These are phyloP conservation scores for Erodium trifolium DNA, from an alignment of 441 rosid species.

Conservation along the genomic window DNA sequence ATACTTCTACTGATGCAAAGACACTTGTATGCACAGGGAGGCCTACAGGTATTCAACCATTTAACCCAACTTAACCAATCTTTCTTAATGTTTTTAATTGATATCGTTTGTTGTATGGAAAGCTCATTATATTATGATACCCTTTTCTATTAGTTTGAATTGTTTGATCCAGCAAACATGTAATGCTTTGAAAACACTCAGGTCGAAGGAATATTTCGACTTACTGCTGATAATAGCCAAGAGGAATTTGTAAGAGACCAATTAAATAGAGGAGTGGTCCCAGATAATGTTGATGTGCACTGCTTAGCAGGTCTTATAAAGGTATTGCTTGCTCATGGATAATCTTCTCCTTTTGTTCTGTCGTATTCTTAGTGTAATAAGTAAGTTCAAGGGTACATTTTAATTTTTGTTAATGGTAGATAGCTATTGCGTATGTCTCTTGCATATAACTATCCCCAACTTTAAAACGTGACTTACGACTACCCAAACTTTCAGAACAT, in stretches of 20 bases:
- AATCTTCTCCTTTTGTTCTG: slow-evolving; percentile 1
- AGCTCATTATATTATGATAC: slow-evolving; percentile 9
- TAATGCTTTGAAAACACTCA: not conserved
- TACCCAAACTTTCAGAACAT: too few species aligned
- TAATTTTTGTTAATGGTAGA: not conserved
- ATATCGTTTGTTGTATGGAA: not conserved
- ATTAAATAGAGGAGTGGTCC: slow-evolving; percentile 49
- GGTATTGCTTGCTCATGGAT: slow-evolving; percentile 21
- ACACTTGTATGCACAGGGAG: slow-evolving; percentile 61
- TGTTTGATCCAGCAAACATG: not conserved
- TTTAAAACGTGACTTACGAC: too few species aligned
- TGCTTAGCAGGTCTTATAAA: slow-evolving; percentile 61
- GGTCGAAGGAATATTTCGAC: slow-evolving; percentile 69
- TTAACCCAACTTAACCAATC: not conserved
- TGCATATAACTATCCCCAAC: too few species aligned
- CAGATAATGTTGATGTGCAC: slow-evolving; percentile 50
- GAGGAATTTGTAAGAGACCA: slow-evolving; percentile 42
- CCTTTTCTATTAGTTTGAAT: slow-evolving; percentile 19
- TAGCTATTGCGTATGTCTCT: too few species aligned
- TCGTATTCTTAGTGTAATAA: not conserved
- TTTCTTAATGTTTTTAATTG: too few species aligned
- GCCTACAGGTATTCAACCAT: slow-evolving; percentile 41
- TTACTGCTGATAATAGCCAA: slow-evolving; percentile 56
- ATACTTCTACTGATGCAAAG: slow-evolving; percentile 35
- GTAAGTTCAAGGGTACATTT: not conserved